Conservation (phyloP, 2,329 filamentous ascomycete species). For the Monilinia polystroma region DNA sequence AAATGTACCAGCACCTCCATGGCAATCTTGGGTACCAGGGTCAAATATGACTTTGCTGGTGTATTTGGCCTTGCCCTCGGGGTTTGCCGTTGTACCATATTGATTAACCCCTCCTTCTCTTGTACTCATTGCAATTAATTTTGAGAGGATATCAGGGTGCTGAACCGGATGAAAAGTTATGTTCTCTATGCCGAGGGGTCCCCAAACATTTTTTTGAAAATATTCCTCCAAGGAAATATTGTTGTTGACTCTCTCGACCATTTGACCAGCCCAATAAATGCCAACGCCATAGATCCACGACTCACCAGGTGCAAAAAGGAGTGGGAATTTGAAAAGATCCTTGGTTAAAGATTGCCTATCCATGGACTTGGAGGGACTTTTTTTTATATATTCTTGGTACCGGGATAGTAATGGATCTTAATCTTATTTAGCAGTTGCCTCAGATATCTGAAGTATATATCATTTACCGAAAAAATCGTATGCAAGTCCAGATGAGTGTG, state of each 20-base stretch:
- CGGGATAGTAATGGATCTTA: constrained; percentile 21
- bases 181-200: constrained; percentile 30
- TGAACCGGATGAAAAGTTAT: constrained; percentile 31
- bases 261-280: constrained; percentile 55
- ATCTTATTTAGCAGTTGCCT: constrained; percentile 6
- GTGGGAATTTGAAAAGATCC: constrained; percentile 41
- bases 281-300: constrained; percentile 57
- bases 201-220: constrained; percentile 48
- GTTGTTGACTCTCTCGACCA: constrained; percentile 45
- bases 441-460: not conserved
- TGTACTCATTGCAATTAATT: constrained; percentile 29
- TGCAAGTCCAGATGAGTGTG: constrained; percentile 34
- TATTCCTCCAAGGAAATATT: constrained; percentile 41
- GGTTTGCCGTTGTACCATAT: constrained; percentile 26
- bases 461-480: constrained; percentile 34
- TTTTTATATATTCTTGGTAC: constrained; percentile 24
- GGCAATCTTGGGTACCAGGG: constrained; percentile 17
- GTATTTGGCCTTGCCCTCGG: constrained; percentile 25
- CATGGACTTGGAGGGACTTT: constrained; percentile 7
- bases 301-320: constrained; percentile 63
- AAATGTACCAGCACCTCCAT: constrained; percentile 43
- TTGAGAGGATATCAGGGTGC: constrained; percentile 27
- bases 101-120: constrained; percentile 28
- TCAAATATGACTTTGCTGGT: constrained; percentile 21
- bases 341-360: constrained; percentile 1